phyloP scores from a whole-genome alignment of 768 basidiomycete genomes.

The Kwoniella mangroviensis region DNA sequence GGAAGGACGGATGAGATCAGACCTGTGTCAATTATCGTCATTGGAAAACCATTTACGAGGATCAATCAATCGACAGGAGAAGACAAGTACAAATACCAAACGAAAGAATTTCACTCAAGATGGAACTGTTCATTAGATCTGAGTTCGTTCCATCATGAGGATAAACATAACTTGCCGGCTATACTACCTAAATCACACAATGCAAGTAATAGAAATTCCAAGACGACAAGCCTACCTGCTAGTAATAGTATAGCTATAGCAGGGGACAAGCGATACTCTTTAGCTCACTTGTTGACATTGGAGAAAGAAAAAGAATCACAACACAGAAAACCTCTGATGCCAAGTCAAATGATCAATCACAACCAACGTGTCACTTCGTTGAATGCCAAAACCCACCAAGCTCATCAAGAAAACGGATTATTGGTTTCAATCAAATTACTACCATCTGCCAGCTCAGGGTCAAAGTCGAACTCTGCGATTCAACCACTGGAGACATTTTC shows the following conservation, averaged over 20 bases:
- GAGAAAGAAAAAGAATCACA: slow-evolving; percentile 15
- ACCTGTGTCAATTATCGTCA: slow-evolving; percentile 77
- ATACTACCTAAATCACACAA: slow-evolving; percentile 6
- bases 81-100: slow-evolving; percentile 63
- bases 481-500: slow-evolving; percentile 48
- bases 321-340: slow-evolving; percentile 34
- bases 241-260: slow-evolving; percentile 39
- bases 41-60: slow-evolving; percentile 67
- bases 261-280: slow-evolving; percentile 51
- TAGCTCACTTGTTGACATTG: slow-evolving; percentile 41
- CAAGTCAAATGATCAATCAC: slow-evolving; percentile 39
- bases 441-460: not conserved
- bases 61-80: not conserved
- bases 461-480: not conserved
- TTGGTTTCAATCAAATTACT: slow-evolving; percentile 49
- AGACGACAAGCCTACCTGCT: not conserved
- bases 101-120: slow-evolving; percentile 74
- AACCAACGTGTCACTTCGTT: not conserved
- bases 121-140: slow-evolving; percentile 92
- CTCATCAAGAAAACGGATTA: slow-evolving; percentile 34
- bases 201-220: slow-evolving; percentile 15
- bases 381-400: not conserved
- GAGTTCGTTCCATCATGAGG: slow-evolving; percentile 56
- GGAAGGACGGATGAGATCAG: slow-evolving; percentile 66
- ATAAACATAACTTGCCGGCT: slow-evolving; percentile 14